A percentile compares a stretch with the other conserved stretches of the same genome.
Conservation (phyloP, 176 grass and related monocot genomes). For the Typha latifolia region DNA sequence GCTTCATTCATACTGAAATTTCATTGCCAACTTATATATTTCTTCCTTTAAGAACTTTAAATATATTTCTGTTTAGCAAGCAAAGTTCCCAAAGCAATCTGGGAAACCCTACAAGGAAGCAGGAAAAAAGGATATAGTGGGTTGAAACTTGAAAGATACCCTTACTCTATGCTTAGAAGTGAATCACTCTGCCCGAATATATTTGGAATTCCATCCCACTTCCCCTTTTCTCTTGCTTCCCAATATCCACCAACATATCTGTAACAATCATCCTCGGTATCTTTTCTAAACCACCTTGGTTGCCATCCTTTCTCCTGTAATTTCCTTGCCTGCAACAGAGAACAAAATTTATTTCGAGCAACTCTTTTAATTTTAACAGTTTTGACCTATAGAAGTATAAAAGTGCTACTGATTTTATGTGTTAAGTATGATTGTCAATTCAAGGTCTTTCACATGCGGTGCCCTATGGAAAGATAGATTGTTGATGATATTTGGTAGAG, state of each 20-base stretch:
- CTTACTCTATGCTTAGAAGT: conserved; percentile 20
- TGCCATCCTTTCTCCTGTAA: conserved; percentile 91
- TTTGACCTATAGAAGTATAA: background rate
- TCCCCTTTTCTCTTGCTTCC: conserved; percentile 70
- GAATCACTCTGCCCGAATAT: conserved; percentile 60
- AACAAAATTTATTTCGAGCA: background rate
- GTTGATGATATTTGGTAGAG: too few species aligned
- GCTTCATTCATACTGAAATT: background rate
- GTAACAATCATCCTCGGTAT: conserved; percentile 59
- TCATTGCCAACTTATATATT: conserved; percentile 6
- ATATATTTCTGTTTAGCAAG: conserved; percentile 15
- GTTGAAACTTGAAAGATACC: background rate
- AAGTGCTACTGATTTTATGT: background rate
- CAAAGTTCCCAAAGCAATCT: conserved; percentile 13
- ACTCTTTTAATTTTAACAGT: conserved; percentile 1
- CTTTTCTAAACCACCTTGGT: conserved; percentile 87
- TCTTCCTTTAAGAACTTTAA: conserved; percentile 15
- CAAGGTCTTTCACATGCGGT: too few species aligned
- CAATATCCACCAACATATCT: conserved; percentile 80
- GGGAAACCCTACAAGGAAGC: conserved; percentile 16
- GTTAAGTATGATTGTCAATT: background rate
- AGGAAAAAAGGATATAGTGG: conserved; percentile 11
- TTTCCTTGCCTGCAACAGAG: conserved; percentile 52
- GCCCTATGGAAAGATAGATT: too few species aligned
- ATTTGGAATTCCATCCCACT: conserved; percentile 60